Evolutionary conservation across 2,329 filamentous ascomycete genomes (phyloP).

Genomic region (Aureobasidium sp.): DNA sequence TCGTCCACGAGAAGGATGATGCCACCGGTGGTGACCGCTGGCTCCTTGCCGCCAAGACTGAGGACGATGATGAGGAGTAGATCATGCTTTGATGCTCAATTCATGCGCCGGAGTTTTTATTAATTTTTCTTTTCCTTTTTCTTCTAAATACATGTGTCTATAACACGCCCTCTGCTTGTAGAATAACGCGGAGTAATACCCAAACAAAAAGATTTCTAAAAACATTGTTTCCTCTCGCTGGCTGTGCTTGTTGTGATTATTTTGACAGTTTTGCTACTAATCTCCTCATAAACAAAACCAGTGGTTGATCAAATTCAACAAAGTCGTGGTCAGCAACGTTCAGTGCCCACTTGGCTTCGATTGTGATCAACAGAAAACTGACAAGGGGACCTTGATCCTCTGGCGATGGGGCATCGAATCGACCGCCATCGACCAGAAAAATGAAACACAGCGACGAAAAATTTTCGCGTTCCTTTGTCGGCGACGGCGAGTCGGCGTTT

Average conservation of each 20-base stretch:
- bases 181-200: slow-evolving; percentile 14
- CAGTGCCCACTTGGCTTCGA: background rate
- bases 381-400: background rate
- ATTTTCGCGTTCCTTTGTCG: slow-evolving; percentile 10
- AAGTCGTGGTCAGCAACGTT: slow-evolving; percentile 1
- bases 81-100: slow-evolving; percentile 18
- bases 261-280: background rate
- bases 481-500: slow-evolving; percentile 4
- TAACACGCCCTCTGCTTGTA: slow-evolving; percentile 12
- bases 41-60: slow-evolving; percentile 37
- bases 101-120: slow-evolving; percentile 9
- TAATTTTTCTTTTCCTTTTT: slow-evolving; percentile 9
- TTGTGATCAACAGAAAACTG: slow-evolving; percentile 2
- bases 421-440: background rate
- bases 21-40: slow-evolving; percentile 39
- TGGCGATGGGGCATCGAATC: slow-evolving; percentile 2
- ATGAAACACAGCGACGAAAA: slow-evolving; percentile 6
- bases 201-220: slow-evolving; percentile 3
- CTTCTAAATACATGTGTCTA: slow-evolving; percentile 14
- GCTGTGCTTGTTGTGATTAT: background rate
- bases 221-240: background rate
- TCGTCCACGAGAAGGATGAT: slow-evolving; percentile 52
- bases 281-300: background rate
- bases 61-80: slow-evolving; percentile 44
- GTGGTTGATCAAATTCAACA: background rate